Evolutionary conservation across 2,329 filamentous ascomycete species (phyloP).

Genomic region (Intubia oerlemansii): DNA sequence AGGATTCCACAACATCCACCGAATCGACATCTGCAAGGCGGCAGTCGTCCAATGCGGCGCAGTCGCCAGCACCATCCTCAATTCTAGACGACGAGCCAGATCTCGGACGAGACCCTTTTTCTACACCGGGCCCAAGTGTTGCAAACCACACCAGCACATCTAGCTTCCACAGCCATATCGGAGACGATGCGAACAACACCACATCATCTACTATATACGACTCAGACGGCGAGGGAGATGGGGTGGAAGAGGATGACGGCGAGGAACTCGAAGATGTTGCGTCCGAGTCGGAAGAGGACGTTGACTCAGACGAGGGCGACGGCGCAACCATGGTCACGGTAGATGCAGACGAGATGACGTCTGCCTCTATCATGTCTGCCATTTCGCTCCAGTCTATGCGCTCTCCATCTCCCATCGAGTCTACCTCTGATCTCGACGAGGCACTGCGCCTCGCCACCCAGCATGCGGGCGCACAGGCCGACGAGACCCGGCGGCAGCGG

Average conservation of each 20-base stretch:
- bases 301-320: conserved; percentile 38
- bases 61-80: conserved; percentile 17
- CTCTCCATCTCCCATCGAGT: conserved; percentile 33
- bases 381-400: conserved; percentile 35
- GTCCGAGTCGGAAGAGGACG: conserved; percentile 21
- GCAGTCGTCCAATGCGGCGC: conserved; percentile 34
- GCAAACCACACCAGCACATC: no score
- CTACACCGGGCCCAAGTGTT: no score
- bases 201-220: conserved; percentile 66
- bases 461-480: conserved; percentile 33
- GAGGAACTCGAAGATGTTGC: conserved; percentile 16
- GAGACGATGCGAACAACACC: no score
- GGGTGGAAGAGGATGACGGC: conserved; percentile 32
- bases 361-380: conserved; percentile 40
- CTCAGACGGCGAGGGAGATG: conserved; percentile 33
- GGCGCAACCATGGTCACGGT: conserved; percentile 68
- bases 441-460: conserved; percentile 55
- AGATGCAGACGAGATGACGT: conserved; percentile 57
- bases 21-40: conserved; percentile 61
- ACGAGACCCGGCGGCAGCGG: conserved; percentile 26
- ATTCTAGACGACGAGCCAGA: no score
- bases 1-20: conserved; percentile 66
- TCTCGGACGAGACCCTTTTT: no score
- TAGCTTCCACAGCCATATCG: no score
- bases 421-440: conserved; percentile 58